phyloP scores from a whole-genome alignment of 1,139 yeast species.

The Suhomyces anneliseae region DNA sequence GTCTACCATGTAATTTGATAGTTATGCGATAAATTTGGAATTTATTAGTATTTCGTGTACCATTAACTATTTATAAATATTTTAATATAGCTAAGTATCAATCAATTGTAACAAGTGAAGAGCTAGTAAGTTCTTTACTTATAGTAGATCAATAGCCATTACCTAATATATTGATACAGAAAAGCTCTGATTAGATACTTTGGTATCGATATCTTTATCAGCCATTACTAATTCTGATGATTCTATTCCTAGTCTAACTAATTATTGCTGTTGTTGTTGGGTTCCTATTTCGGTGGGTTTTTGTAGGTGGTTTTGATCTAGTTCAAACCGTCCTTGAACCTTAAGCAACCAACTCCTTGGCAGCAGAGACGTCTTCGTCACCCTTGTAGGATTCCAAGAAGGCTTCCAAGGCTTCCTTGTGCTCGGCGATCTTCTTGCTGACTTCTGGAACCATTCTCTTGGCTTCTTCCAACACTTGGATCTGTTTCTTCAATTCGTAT shows the following conservation, averaged over 20 bases:
- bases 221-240: too few relatives aligned
- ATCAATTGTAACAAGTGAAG: too few relatives aligned
- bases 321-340: not conserved
- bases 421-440: constrained; percentile 50
- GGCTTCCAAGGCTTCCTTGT: constrained; percentile 46
- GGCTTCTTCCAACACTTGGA: constrained; percentile 67
- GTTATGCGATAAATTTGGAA: not conserved
- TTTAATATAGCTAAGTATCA: too few relatives aligned
- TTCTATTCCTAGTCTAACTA: too few relatives aligned
- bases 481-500: constrained; percentile 68
- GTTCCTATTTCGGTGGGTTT: too few relatives aligned
- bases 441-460: constrained; percentile 67
- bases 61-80: too few relatives aligned
- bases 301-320: too few relatives aligned
- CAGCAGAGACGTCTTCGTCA: constrained; percentile 48
- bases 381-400: constrained; percentile 43
- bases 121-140: too few relatives aligned
- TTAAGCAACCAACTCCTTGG: constrained; percentile 27
- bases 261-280: too few relatives aligned
- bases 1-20: not conserved
- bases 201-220: too few relatives aligned
- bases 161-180: not conserved
- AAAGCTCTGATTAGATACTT: too few relatives aligned
- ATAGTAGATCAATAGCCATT: not conserved
- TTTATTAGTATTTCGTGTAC: not conserved